phyloP scores from a whole-genome alignment of 2,329 filamentous ascomycete genomes.

The Colletotrichum orbiculare region DNA sequence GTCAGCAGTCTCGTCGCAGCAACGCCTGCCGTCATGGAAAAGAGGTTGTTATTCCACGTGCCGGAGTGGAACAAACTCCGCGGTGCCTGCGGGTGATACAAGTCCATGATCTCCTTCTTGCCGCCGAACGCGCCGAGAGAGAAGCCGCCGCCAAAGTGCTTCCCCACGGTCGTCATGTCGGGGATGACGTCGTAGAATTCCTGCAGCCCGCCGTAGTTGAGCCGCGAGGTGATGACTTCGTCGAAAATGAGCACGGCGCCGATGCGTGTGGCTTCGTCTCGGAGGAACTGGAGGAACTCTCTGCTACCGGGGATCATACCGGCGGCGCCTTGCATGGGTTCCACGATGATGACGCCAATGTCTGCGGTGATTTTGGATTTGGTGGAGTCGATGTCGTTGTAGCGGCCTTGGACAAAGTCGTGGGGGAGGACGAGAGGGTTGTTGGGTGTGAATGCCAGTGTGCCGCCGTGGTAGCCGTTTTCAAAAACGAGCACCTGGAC shows the following conservation, averaged over 20 bases:
- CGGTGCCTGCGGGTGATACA: constrained; percentile 61
- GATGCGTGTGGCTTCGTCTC: constrained; percentile 30
- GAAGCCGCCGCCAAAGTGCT: constrained; percentile 74
- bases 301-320: constrained; percentile 63
- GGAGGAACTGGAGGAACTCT: constrained; percentile 54
- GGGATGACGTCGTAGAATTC: constrained; percentile 57
- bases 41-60: constrained; percentile 38
- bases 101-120: constrained; percentile 65
- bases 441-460: constrained; percentile 48
- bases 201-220: constrained; percentile 63
- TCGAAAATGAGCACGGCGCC: constrained; percentile 74
- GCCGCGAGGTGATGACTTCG: constrained; percentile 76
- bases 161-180: constrained; percentile 73
- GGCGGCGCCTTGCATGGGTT: constrained; percentile 73
- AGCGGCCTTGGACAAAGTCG: constrained; percentile 70
- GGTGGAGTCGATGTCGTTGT: constrained; percentile 67
- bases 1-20: constrained; percentile 34
- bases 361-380: constrained; percentile 55
- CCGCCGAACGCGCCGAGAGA: constrained; percentile 76
- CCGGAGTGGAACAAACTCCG: constrained; percentile 36
- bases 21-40: constrained; percentile 37
- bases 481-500: constrained; percentile 55
- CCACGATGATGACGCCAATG: constrained; percentile 73
- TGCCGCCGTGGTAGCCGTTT: constrained; percentile 63
- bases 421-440: constrained; percentile 57